Base-by-base conservation (phyloP, 2,329 filamentous ascomycete species). In the Dactylella cylindrospora region DNA sequence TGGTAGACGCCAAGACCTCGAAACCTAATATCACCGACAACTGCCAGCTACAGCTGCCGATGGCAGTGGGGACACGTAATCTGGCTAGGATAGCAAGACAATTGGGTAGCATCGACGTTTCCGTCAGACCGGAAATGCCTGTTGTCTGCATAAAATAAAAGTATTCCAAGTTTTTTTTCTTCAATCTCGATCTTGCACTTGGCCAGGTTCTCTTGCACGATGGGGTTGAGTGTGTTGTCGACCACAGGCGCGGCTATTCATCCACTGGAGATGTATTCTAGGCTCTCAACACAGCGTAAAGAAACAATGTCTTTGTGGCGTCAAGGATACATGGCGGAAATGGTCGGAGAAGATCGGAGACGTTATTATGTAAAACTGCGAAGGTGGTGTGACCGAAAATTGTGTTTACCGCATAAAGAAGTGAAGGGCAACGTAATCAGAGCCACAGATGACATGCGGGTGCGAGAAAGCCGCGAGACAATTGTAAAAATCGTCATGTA, bases 381-480 rank as follows among this genome's bases (percentile, higher is more conserved):
- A 17, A 10, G 44, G 15, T 61, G 47, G 47, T 47, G n/a, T n/a
- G n/a, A n/a, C n/a, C n/a, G n/a, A n/a, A n/a, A n/a, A n/a, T n/a
- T n/a, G n/a, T n/a, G 35, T 46, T 49, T 47, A 61, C 55, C 47
- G 47, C 55, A 61, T 41, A 26, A 10, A 41, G 54, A 26, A 40
- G 7, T 15, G 33, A 40, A 40, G 38, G 55, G 35, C 47, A 49
- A 61, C 55, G 40, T 61, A 61, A 53, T 53, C 55, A 44, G n/a
- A 38, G 35, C 46, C 54, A 60, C 54, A 60, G 28, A n/a, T n/a
- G n/a, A n/a, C n/a, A n/a, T n/a, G n/a, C n/a, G n/a, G n/a, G 38
- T 52, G 47, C 47, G n/a, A n/a, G n/a, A 49, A 47, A 61, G 41
- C 55, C 55, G 55, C 55, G 41, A 46, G 41, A 52, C 41, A 61